Evolutionary conservation across 352 stramenopile species (phyloP), one percentile per base, ranked within the genome.

Genomic region (Thalassiosira mediterranea): DNA sequence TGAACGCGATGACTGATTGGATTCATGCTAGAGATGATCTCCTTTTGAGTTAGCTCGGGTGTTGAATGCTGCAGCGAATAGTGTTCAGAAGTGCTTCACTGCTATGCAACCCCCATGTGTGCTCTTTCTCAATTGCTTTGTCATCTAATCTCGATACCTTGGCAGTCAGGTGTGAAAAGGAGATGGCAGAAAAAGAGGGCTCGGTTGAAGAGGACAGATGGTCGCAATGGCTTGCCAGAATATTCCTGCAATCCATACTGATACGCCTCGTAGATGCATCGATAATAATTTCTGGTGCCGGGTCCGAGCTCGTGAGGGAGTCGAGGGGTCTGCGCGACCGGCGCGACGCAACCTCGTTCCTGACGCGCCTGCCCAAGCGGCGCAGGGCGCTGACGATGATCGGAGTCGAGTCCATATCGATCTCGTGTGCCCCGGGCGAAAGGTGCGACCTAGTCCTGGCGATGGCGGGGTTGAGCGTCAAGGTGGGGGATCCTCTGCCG

Each of bases 271-370:
- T 37, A 0, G 57, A 71, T 60, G 46, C 47, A 3, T 64, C 72
- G 1, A n/a, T 80, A 40, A 26, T 80, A 19, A 60, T 80, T 34
- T 65, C 72, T 42, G 72, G 72, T 10, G 72, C 72, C 8, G 63
- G 58, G 7, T 70, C 72, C 32, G 47, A 62, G 17, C 53, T 66
- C 25, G 63, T 71, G 15, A 65, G 59, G 15, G 21, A 38, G 21
- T 52, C 48, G 19, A 19, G 72, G 3, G 28, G 60, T 25, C 29
- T 52, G 15, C 38, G 46, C 44, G 28, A 37, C 32, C 40, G 49
- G 8, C 17, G 49, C 8, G 49, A 76, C 19, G 32, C 72, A 25
- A 81, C 67, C 25, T 60, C 72, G 15, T 40, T 58, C 7, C 40
- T 76, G 13, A 64, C 64, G 7, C 59, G 52, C n/a, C 37, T 76